Evolutionary conservation across 2,329 filamentous ascomycete genomes (phyloP), one percentile per base, ranked within the genome.

Genomic region (Nannizzia gypsea): DNA sequence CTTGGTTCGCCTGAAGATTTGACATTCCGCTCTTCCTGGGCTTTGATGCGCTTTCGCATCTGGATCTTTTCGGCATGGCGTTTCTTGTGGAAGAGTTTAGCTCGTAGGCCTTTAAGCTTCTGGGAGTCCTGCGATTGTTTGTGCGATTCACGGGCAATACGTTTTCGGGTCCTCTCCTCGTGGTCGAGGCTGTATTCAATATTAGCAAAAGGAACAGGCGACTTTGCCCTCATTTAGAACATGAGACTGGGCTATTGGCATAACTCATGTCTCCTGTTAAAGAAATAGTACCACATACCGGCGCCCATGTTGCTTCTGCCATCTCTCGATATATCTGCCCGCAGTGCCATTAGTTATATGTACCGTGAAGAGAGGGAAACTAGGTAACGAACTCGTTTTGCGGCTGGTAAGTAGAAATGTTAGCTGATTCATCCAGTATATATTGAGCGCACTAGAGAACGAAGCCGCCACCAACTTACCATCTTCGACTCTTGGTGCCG

Each of bases 41-140:
- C 88, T 77, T 88, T 89, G 82, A 99, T 95, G 70, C 85, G 80
- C 82, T 96, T 95, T 76, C 87, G 88, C 87, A 96, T 91, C 82
- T 95, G 90, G 72, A 96, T 95, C 86, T 99, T 99, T 81, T 99
- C 91, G 74, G 91, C 88, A 78, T 90, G 89, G 26, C 93, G 84
- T 80, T 91, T 90, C 83, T 97, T 86, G 74, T 92, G 87, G 78
- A 93, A 86, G 69, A 95, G 80, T 81, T 99, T 99, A 67, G 93
- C 93, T 64, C 90, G 82, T 68, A 97, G 83, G 65, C 93, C 93
- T 63, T 88, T 87, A 70, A 96, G 81, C 74, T 93, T 96, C 80
- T 97, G 92, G 24, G 93, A 90, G 77, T 96, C 87, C 71, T 93
- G 82, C 57, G 88, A 93, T 60, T 84, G 84, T 76, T 91, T 86